A percentile compares a stretch with the other conserved stretches of the same genome.
phyloP scores from a whole-genome alignment of 2,329 filamentous ascomycete genomes.

The Hirsutella rhossiliensis region DNA sequence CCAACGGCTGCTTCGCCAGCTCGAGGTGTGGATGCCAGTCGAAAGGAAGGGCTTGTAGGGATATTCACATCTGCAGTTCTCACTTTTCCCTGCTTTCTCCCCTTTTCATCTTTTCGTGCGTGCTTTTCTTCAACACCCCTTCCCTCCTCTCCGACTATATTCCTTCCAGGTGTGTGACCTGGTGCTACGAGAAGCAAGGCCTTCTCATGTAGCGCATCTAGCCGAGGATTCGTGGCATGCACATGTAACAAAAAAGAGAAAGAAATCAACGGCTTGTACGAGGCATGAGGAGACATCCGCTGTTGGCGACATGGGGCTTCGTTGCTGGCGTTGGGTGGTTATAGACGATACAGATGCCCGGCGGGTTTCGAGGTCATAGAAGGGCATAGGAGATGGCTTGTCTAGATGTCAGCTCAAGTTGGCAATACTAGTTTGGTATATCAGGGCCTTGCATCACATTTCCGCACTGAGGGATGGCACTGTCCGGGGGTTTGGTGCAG shows the following conservation, averaged over 20 bases:
- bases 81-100: background rate
- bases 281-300: too few species aligned
- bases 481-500: too few species aligned
- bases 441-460: too few species aligned
- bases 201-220: too few species aligned
- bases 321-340: constrained; percentile 17
- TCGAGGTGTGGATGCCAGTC: constrained; percentile 41
- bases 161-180: too few species aligned
- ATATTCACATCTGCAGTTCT: background rate
- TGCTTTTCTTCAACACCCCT: background rate
- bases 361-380: constrained; percentile 8
- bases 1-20: constrained; percentile 69
- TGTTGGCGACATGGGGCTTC: constrained; percentile 7
- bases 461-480: too few species aligned
- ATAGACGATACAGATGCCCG: constrained; percentile 7
- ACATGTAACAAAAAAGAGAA: too few species aligned
- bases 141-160: too few species aligned
- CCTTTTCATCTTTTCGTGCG: background rate
- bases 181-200: too few species aligned
- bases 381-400: constrained; percentile 2
- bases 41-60: constrained; percentile 15
- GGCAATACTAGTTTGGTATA: too few species aligned
- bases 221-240: too few species aligned
- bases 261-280: too few species aligned
- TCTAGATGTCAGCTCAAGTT: background rate